phyloP scores from a whole-genome alignment of 768 basidiomycete species.

The Psilocybe azurescens region DNA sequence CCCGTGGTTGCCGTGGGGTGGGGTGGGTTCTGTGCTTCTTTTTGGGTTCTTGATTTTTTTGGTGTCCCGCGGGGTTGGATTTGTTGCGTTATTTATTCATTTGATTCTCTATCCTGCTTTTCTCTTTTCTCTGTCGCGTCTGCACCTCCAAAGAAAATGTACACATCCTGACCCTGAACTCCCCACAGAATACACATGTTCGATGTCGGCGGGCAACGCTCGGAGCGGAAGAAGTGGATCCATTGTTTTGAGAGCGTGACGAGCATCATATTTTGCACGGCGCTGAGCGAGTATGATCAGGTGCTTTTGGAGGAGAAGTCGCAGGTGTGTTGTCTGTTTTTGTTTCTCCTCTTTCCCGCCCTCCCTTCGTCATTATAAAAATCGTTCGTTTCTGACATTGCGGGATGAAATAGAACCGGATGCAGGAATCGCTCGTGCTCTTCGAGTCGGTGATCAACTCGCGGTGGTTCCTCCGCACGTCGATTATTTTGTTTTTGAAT shows the following conservation, averaged over 20 bases:
- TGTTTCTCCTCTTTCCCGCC: slow-evolving; percentile 4
- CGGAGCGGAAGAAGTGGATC: slow-evolving; percentile 84
- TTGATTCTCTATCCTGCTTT: not conserved
- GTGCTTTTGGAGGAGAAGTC: slow-evolving; percentile 70
- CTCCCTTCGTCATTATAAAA: not conserved
- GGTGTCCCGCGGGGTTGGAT: slow-evolving; percentile 29
- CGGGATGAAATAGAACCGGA: slow-evolving; percentile 69
- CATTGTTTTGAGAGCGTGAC: slow-evolving; percentile 61
- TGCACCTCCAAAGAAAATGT: not conserved
- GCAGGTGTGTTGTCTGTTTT: slow-evolving; percentile 46
- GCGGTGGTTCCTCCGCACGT: slow-evolving; percentile 90
- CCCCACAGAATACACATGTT: slow-evolving; percentile 64
- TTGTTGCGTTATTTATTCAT: slow-evolving; percentile 56
- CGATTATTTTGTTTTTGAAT: slow-evolving; percentile 91
- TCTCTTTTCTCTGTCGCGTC: not conserved
- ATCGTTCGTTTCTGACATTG: slow-evolving; percentile 39
- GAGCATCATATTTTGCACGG: slow-evolving; percentile 73
- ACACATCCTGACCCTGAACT: not conserved
- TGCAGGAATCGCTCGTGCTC: slow-evolving; percentile 89
- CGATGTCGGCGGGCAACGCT: slow-evolving; percentile 81
- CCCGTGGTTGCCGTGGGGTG: too few relatives aligned
- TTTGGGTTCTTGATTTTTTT: not conserved
- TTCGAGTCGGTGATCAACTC: slow-evolving; percentile 56
- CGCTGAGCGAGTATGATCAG: slow-evolving; percentile 79
- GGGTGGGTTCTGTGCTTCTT: not conserved